Evolutionary conservation across 1,139 yeast species (phyloP).

Genomic region (Yamadazyma conglobata): DNA sequence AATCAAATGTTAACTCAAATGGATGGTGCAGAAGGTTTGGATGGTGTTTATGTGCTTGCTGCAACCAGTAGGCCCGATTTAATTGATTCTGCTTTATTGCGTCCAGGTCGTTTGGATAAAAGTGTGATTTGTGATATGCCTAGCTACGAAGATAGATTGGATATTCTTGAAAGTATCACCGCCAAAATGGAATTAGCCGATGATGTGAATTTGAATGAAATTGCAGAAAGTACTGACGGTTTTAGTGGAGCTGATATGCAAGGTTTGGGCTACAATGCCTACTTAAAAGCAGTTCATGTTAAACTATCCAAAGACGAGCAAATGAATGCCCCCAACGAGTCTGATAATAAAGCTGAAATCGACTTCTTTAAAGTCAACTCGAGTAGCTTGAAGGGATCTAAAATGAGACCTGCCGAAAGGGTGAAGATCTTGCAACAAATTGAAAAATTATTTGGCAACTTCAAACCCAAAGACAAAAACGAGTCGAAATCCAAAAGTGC

Average conservation of each 20-base stretch:
- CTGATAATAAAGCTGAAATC: conserved; percentile 18
- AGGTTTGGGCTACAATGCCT: conserved; percentile 89
- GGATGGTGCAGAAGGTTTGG: conserved; percentile 99
- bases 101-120: conserved; percentile 96
- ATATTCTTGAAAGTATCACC: conserved; percentile 65
- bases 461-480: conserved; percentile 2
- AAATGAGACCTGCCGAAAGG: conserved; percentile 43
- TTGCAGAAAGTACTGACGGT: conserved; percentile 67
- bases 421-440: conserved; percentile 44
- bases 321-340: conserved; percentile 16
- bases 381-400: conserved; percentile 27
- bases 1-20: conserved; percentile 95
- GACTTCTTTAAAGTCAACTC: conserved; percentile 37
- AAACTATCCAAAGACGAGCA: conserved; percentile 48
- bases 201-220: conserved; percentile 50
- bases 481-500: conserved; percentile 7
- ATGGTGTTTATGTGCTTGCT: conserved; percentile 94
- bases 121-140: conserved; percentile 91
- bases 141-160: conserved; percentile 60
- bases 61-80: conserved; percentile 95
- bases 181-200: conserved; percentile 48
- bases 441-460: conserved; percentile 31
- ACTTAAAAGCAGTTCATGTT: conserved; percentile 84
- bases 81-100: conserved; percentile 87
- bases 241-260: conserved; percentile 95